Percentiles rank a stretch among this genome's conserved stretches.
Evolutionary conservation across 345 rosid genomes (phyloP).

Genomic region (Salix brachista): DNA sequence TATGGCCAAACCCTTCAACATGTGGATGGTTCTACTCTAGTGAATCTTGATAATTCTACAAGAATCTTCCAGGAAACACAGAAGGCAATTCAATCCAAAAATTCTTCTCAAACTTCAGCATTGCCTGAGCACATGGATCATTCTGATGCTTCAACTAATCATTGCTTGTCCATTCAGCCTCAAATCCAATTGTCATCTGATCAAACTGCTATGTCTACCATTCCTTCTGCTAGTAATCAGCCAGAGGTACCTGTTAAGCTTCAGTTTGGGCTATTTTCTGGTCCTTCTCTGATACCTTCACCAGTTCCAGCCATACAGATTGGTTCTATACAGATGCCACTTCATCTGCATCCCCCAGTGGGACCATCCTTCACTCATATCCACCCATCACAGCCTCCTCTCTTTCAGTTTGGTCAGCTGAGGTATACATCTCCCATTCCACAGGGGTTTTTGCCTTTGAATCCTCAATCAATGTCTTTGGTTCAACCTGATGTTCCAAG

Average conservation of each 20-base stretch:
- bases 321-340: slow-evolving; percentile 99
- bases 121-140: slow-evolving; percentile 34
- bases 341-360: slow-evolving; percentile 75
- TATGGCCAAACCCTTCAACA: slow-evolving; percentile 39
- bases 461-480: slow-evolving; percentile 55
- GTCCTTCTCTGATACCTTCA: slow-evolving; percentile 85
- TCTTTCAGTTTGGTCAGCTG: slow-evolving; percentile 91
- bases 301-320: slow-evolving; percentile 97
- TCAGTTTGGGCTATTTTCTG: slow-evolving; percentile 94
- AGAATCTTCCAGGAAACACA: slow-evolving; percentile 50
- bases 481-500: slow-evolving; percentile 45
- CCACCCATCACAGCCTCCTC: slow-evolving; percentile 66
- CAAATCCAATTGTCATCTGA: slow-evolving; percentile 37
- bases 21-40: slow-evolving; percentile 38
- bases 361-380: slow-evolving; percentile 56
- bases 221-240: slow-evolving; percentile 42
- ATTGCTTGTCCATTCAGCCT: slow-evolving; percentile 32
- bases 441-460: slow-evolving; percentile 63
- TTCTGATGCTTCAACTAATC: slow-evolving; percentile 35
- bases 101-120: slow-evolving; percentile 31
- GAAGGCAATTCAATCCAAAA: slow-evolving; percentile 42
- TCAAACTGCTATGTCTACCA: slow-evolving; percentile 40
- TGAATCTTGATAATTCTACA: slow-evolving; percentile 37
- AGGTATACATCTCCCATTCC: slow-evolving; percentile 74
- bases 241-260: slow-evolving; percentile 68